Percentiles rank a stretch among this genome's conserved stretches.
Conservation (phyloP, 2,329 filamentous ascomycete genomes). For the Phaeomoniella chlamydospora region DNA sequence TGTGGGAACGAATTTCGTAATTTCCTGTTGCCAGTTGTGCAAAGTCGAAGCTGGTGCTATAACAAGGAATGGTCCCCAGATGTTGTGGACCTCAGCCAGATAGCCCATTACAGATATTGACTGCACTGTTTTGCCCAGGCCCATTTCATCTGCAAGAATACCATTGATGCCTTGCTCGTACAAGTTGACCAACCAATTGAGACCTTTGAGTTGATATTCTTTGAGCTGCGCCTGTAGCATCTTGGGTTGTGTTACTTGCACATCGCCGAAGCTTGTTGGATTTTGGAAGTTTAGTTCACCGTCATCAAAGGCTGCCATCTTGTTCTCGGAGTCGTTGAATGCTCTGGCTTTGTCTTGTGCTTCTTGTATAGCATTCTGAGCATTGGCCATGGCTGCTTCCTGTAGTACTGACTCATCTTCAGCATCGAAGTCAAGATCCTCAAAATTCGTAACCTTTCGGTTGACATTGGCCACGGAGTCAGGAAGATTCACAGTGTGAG, state of each 20-base stretch:
- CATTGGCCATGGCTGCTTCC: constrained; percentile 83
- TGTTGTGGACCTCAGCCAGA: constrained; percentile 89
- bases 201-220: constrained; percentile 96
- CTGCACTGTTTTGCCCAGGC: constrained; percentile 96
- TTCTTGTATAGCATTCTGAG: constrained; percentile 87
- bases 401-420: constrained; percentile 75
- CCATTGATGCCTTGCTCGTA: constrained; percentile 99
- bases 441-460: constrained; percentile 77
- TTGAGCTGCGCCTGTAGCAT: constrained; percentile 89
- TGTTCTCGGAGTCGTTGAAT: constrained; percentile 63
- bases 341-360: constrained; percentile 84
- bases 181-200: constrained; percentile 97
- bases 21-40: constrained; percentile 99
- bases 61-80: constrained; percentile 95
- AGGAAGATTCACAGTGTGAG: constrained; percentile 31
- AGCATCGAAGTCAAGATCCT: constrained; percentile 88
- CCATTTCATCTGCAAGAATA: constrained; percentile 98
- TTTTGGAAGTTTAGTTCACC: constrained; percentile 99
- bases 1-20: constrained; percentile 81
- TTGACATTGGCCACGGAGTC: constrained; percentile 29
- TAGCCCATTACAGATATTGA: constrained; percentile 99
- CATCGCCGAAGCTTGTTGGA: constrained; percentile 82
- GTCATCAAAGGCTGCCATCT: constrained; percentile 67
- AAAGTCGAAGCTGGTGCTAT: constrained; percentile 91
- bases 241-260: constrained; percentile 87